A percentile compares a stretch with the other conserved stretches of the same genome.
Conservation (phyloP, 176 grass and related monocot genomes). For the Oryza coarctata region DNA sequence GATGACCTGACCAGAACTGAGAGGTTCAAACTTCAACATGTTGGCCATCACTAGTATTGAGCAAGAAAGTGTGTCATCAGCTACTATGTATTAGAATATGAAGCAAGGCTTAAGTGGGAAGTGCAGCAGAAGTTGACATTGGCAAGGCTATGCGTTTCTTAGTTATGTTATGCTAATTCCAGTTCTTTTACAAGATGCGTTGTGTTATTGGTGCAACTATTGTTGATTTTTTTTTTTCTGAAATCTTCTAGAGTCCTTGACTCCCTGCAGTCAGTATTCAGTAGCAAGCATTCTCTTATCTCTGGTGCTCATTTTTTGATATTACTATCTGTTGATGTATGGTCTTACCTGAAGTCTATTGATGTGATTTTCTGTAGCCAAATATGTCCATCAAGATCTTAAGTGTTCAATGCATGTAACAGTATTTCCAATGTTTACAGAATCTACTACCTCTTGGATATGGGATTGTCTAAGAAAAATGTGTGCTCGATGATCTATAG, state of each 20-base stretch:
- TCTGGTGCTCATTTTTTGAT: neutral
- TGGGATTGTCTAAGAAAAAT: constrained; percentile 68
- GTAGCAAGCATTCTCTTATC: neutral
- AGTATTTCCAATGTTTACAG: constrained; percentile 47
- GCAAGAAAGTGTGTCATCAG: neutral
- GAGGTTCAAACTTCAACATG: neutral
- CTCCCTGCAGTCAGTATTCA: neutral
- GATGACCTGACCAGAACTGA: neutral
- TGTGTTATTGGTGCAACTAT: constrained; percentile 1
- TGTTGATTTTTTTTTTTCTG: neutral
- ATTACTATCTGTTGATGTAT: neutral
- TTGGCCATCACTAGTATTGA: neutral
- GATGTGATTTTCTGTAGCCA: neutral
- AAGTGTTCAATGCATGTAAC: neutral
- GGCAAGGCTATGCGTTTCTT: neutral
- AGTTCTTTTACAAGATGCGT: neutral
- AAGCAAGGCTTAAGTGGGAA: neutral
- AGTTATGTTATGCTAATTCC: neutral
- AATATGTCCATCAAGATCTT: neutral
- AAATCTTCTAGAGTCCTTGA: constrained; percentile 1
- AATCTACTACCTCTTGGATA: constrained; percentile 57
- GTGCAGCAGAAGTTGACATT: neutral
- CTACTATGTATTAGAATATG: neutral
- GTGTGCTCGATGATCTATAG: constrained; percentile 83
- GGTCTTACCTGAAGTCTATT: neutral